Base-by-base conservation (phyloP, 441 rosid species). In the Populus hybrid region DNA sequence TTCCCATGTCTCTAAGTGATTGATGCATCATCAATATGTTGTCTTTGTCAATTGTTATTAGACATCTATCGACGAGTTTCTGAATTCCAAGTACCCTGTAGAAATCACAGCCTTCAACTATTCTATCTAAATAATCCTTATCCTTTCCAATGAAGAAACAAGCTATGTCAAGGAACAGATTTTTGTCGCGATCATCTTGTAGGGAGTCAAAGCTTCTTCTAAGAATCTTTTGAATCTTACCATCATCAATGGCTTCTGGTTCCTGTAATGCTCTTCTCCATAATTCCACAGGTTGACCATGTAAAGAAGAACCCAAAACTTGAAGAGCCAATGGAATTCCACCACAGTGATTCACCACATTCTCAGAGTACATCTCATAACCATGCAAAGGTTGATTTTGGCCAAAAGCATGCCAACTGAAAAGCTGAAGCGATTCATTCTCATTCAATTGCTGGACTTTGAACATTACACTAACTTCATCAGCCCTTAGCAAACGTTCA, bases 1-100 rank as follows among this genome's bases (percentile, higher is more conserved):
- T 83, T 16, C 85, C 94, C 91, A 90, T 84, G 76, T 88, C 87
- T 65, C 78, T 85, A 5, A 88, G 85, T 80, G 87, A 75, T 73
- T 61, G 75, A 53, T 75, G 79, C 72, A 80, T 80, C 79, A 46
- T 50, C 35, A 80, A 11, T 23, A 67, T 71, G 3, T 64, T 66
- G 8, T 67, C 63, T 53, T 66, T 35, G 34, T 70, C 66, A 57
- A 80, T 71, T 1, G 67, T 32, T 11, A 77, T 53, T n/a, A 84
- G 81, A 42, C 67, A 24, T 21, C 73, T 73, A 3, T 79, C 77
- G 18, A 74, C n/a, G 65, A 84, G 85, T 65, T 72, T 75, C 10
- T 84, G 72, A 5, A 79, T 63, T 70, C 81, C 84, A 32, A 36
- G 63, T 18, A 72, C 64, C 12, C 80, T 73, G 18, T 77, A 70